These are phyloP conservation scores for Candida pseudofarinosa DNA, from an alignment of 805 yeast species.

Conservation along the genomic window DNA sequence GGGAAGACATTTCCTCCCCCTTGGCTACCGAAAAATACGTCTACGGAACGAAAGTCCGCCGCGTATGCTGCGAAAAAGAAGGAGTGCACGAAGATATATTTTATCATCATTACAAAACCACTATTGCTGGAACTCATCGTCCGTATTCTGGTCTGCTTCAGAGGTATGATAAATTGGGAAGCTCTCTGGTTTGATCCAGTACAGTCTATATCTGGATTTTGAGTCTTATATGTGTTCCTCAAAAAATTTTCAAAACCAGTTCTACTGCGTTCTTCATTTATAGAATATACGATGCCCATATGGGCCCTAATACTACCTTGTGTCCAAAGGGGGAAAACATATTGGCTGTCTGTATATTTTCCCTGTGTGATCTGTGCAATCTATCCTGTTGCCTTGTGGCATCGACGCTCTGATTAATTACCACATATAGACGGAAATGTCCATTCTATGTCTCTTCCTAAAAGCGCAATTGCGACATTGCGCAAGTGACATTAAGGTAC, in stretches of 20 bases:
- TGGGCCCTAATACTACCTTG: neutral
- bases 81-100: neutral
- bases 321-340: too few species aligned
- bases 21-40: conserved; percentile 31
- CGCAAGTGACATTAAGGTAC: too few species aligned
- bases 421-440: neutral
- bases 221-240: too few species aligned
- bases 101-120: neutral
- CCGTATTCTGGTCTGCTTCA: too few species aligned
- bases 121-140: neutral
- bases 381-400: neutral
- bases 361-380: neutral
- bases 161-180: too few species aligned
- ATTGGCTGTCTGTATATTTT: neutral
- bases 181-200: too few species aligned
- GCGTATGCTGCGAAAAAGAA: neutral
- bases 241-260: too few species aligned
- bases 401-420: neutral
- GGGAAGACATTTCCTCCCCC: conserved; percentile 34
- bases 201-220: too few species aligned
- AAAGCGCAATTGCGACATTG: too few species aligned
- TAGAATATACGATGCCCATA: too few species aligned
- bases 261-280: too few species aligned
- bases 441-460: neutral
- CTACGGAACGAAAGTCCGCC: conserved; percentile 9